Conservation (phyloP, 352 stramenopile genomes). For the Phytophthora meadii region DNA sequence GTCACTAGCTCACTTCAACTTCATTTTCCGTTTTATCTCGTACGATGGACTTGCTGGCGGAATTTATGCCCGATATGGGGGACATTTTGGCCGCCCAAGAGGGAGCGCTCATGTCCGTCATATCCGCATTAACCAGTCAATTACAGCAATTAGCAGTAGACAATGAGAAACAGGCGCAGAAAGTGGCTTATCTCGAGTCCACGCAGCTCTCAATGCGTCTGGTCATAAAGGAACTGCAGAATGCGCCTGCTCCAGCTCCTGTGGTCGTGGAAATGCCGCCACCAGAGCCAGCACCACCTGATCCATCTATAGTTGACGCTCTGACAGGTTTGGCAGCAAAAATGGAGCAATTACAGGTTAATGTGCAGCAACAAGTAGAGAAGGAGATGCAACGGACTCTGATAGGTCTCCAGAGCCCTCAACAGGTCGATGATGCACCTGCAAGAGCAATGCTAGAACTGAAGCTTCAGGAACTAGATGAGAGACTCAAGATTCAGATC, state of each 20-base stretch:
- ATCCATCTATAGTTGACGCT: slow-evolving; percentile 20
- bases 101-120: slow-evolving; percentile 55
- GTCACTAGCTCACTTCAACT: too few relatives aligned
- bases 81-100: slow-evolving; percentile 71
- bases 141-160: slow-evolving; percentile 53
- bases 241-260: slow-evolving; percentile 18
- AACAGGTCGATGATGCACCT: slow-evolving; percentile 25
- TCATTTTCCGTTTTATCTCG: too few relatives aligned
- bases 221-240: slow-evolving; percentile 34
- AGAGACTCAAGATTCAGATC: slow-evolving; percentile 37
- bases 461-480: slow-evolving; percentile 37
- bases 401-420: slow-evolving; percentile 4
- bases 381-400: slow-evolving; percentile 30
- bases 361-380: slow-evolving; percentile 32
- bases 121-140: slow-evolving; percentile 60
- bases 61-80: slow-evolving; percentile 70
- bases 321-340: slow-evolving; percentile 17
- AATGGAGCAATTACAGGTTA: slow-evolving; percentile 24
- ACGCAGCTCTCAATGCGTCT: slow-evolving; percentile 37
- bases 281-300: slow-evolving; percentile 13
- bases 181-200: slow-evolving; percentile 46
- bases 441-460: slow-evolving; percentile 28
- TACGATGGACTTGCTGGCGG: slow-evolving; percentile 66
- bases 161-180: slow-evolving; percentile 41
- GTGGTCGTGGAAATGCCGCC: slow-evolving; percentile 31